Base-by-base conservation (phyloP, 176 grass and related monocot genomes). In the Avena insularis region DNA sequence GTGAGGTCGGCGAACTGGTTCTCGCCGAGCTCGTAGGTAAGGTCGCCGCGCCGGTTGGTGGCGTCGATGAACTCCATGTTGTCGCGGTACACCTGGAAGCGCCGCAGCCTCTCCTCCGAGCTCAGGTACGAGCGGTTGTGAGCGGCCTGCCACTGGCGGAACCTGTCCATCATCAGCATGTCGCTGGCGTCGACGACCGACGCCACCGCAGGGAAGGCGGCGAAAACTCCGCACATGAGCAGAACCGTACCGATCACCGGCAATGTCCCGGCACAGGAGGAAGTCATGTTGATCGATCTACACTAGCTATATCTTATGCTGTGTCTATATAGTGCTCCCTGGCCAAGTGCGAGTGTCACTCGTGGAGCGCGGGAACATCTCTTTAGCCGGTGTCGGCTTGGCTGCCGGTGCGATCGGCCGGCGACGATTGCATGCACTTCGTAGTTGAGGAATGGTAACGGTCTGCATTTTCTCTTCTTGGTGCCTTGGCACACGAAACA, bases 1-100 rank as follows among this genome's bases (percentile, higher is more conserved):
- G 84, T 91, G 69, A 94, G 81, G 63, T 94, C 90, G 58, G 92
- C 65, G 84, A 94, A 94, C 85, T 87, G 56, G 71, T 94, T 94
- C 62, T 91, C 85, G 19, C 54, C 81, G 9, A 94, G 87, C 78
- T 25, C 10, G 82, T 94, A 92, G 4, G 45, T 88, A 5, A 83
- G 84, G 73, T 35, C 20, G 12, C 55, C 54, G 5, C 11, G 58
- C 25, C 40, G 15, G 76, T 92, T 94, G 13, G 70, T 82, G 36
- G 67, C 78, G 3, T 90, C 90, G 57, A 91, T 88, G 87, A 75
- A 23, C 36, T 73, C 84, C 0, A 87, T 78, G 57, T 94, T 94
- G 5, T n/a, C 12, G 3, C 75, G 87, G 77, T 91, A 91, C 53
- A 94, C 85, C 35, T 85, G 14, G 70, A 94, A 94, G 29, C 87